Conservation (phyloP, 345 rosid species). For the Corchorus olitorius region DNA sequence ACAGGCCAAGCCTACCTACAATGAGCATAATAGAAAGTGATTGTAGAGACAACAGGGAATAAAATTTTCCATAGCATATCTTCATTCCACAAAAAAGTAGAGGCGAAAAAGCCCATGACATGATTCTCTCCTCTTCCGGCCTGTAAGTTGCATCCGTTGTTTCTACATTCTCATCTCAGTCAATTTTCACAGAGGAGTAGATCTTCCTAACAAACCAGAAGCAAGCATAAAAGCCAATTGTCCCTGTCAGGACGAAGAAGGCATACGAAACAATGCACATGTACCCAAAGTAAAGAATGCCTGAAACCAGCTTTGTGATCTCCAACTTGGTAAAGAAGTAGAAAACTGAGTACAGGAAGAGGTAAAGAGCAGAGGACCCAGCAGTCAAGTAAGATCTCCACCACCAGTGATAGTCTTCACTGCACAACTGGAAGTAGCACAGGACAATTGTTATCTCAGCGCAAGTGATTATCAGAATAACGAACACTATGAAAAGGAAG, state of each 20-base stretch:
- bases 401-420: conserved; percentile 99
- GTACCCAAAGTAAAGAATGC: conserved; percentile 90
- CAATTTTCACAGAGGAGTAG: conserved; percentile 93
- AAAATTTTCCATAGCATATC: conserved; percentile 20
- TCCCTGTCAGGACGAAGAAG: conserved; percentile 90
- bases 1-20: conserved; percentile 31
- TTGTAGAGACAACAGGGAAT: conserved; percentile 10
- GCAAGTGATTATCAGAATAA: conserved; percentile 83
- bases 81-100: conserved; percentile 10
- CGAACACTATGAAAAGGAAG: conserved; percentile 92
- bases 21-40: conserved; percentile 16
- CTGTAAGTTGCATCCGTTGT: neutral
- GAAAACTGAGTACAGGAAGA: conserved; percentile 92
- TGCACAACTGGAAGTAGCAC: conserved; percentile 97
- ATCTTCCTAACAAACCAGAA: conserved; percentile 97
- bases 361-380: conserved; percentile 93
- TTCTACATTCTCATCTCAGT: conserved; percentile 45
- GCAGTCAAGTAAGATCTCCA: conserved; percentile 97
- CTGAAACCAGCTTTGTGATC: conserved; percentile 87
- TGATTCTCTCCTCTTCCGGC: conserved; percentile 15
- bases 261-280: conserved; percentile 87
- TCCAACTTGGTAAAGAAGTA: conserved; percentile 96
- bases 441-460: conserved; percentile 94
- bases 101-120: neutral
- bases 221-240: conserved; percentile 95